Evolutionary conservation across 2,329 filamentous ascomycete species (phyloP).

Genomic region (Claviceps spartinae): DNA sequence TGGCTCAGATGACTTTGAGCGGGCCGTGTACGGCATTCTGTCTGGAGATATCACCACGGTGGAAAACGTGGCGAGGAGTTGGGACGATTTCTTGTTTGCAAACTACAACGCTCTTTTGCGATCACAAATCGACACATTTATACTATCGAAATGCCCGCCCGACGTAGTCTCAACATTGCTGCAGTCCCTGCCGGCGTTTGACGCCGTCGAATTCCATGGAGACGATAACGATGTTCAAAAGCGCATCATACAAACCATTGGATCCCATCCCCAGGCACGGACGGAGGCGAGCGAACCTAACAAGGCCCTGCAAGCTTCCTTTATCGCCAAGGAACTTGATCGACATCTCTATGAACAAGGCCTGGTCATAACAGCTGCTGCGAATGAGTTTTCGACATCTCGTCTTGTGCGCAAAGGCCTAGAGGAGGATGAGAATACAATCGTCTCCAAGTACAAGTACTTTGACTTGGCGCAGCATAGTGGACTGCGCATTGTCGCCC

Average conservation of each 20-base stretch:
- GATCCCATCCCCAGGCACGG: slow-evolving; percentile 39
- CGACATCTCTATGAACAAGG: slow-evolving; percentile 47
- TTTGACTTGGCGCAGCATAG: slow-evolving; percentile 45
- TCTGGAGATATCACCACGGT: slow-evolving; percentile 71
- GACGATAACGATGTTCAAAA: slow-evolving; percentile 38
- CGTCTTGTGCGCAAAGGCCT: slow-evolving; percentile 14
- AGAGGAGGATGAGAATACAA: slow-evolving; percentile 11
- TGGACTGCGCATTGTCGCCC: slow-evolving; percentile 53
- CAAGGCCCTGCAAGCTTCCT: slow-evolving; percentile 63
- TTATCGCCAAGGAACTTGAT: slow-evolving; percentile 51
- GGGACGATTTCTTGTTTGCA: slow-evolving; percentile 79
- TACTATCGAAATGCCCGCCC: slow-evolving; percentile 40
- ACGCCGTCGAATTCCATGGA: slow-evolving; percentile 50
- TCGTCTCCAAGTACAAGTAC: slow-evolving; percentile 31
- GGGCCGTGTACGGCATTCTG: slow-evolving; percentile 82
- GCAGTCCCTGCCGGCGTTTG: slow-evolving; percentile 48
- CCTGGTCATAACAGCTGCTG: slow-evolving; percentile 18
- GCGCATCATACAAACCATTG: slow-evolving; percentile 47
- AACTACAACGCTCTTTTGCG: slow-evolving; percentile 79
- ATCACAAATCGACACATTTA: slow-evolving; percentile 63
- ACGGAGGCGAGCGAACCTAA: slow-evolving; percentile 50
- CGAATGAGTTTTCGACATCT: slow-evolving; percentile 13
- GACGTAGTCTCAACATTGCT: slow-evolving; percentile 39
- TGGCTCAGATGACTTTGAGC: slow-evolving; percentile 63
- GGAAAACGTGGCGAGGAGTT: slow-evolving; percentile 59